These are phyloP conservation scores for Ceratocystis colombiana DNA, from an alignment of 2,329 filamentous ascomycete genomes.

Conservation along the genomic window DNA sequence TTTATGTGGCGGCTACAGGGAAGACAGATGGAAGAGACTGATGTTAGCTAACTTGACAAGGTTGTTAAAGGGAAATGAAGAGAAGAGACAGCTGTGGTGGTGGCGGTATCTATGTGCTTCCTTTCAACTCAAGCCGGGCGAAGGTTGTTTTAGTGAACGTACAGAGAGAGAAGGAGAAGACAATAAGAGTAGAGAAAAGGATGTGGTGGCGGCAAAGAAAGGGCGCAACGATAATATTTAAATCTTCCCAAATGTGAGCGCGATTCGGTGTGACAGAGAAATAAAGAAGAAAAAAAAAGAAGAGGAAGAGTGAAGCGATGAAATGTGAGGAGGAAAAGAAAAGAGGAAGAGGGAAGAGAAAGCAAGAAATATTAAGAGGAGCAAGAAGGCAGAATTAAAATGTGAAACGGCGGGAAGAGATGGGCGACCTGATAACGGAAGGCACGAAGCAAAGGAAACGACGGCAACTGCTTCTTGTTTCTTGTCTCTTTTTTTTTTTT, in stretches of 20 bases:
- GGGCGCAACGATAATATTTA: background rate
- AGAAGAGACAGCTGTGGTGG: too few species aligned
- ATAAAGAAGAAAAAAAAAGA: background rate
- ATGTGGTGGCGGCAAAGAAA: background rate
- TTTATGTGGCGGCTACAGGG: conserved; percentile 13
- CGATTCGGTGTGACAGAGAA: background rate
- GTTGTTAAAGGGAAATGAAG: too few species aligned
- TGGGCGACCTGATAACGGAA: conserved; percentile 20
- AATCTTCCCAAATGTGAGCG: background rate
- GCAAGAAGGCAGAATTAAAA: conserved; percentile 18
- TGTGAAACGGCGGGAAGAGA: conserved; percentile 16
- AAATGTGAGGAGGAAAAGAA: conserved; percentile 5
- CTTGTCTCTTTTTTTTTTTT: background rate
- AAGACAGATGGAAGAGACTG: background rate
- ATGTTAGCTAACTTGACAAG: background rate
- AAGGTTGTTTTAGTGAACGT: too few species aligned
- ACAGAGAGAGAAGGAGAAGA: background rate
- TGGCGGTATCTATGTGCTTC: too few species aligned
- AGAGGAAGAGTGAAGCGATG: background rate
- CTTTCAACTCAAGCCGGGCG: too few species aligned
- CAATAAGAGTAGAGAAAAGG: background rate
- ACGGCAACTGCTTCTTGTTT: conserved; percentile 14
- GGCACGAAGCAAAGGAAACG: conserved; percentile 13
- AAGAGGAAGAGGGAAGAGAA: conserved; percentile 6
- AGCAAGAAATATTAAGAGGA: conserved; percentile 10